Conservation (phyloP, 306 rosid species). For the Vigna reflexopilosa region DNA sequence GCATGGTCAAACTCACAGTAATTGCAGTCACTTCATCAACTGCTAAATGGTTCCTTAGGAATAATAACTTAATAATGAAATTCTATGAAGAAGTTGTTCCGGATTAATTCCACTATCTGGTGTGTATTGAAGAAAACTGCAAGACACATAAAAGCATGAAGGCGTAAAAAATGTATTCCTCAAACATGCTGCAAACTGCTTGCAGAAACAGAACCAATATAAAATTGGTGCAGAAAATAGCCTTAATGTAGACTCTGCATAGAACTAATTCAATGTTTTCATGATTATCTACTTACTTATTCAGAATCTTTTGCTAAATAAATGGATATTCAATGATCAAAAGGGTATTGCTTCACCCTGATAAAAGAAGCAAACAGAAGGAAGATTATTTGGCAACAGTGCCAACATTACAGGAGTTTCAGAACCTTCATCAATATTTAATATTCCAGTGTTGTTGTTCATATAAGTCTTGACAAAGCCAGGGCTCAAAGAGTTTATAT, state of each 20-base stretch:
- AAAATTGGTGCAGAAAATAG: not conserved
- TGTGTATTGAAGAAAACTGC: not conserved
- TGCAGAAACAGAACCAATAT: not conserved
- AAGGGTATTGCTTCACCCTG: conserved; percentile 41
- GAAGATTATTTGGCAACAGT: conserved; percentile 31
- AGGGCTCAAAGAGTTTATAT: conserved; percentile 52
- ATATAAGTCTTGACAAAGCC: conserved; percentile 57
- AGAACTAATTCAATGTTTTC: not conserved
- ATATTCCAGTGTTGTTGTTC: conserved; percentile 39
- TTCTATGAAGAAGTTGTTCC: not conserved
- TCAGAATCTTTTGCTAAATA: not conserved
- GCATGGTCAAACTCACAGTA: no score
- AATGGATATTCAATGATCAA: conserved; percentile 22
- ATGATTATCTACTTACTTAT: not conserved
- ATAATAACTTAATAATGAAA: not conserved
- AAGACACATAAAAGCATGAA: not conserved
- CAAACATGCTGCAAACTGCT: not conserved
- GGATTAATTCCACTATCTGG: not conserved
- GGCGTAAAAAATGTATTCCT: not conserved
- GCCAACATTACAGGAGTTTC: conserved; percentile 48
- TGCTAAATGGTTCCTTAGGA: not conserved
- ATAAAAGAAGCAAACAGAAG: conserved; percentile 50
- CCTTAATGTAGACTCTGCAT: no score
- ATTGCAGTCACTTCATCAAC: not conserved
- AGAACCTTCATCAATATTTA: conserved; percentile 54